Base-by-base conservation (phyloP, 495 filamentous ascomycete species). In the Aspergillus biplanus region DNA sequence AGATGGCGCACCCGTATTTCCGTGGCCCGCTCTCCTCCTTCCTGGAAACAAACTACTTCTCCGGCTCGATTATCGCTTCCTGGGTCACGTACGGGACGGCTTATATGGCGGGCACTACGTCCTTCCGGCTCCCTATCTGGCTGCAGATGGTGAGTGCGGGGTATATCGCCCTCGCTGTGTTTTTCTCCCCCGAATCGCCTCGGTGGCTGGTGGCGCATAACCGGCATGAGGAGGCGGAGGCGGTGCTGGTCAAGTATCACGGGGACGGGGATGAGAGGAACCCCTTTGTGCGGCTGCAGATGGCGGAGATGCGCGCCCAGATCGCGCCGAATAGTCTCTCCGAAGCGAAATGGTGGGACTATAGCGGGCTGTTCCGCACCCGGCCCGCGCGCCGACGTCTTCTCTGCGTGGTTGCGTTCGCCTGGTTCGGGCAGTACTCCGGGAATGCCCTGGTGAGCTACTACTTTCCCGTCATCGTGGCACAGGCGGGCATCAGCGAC, bases 181-280 rank as follows among this genome's bases (percentile, higher is more conserved):
- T 52, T 11, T 52, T 52, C 8, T 12, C 11, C 21, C 49, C 49
- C 15, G 49, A 52, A 32, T 52, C 49, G 7, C 67, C 63, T 13
- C 37, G 37, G 37, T 39, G 37, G 37, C 37, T 39, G 8, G 37
- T 39, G 1, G 37, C 37, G 8, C 7, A 39, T 4, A 13, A 39
- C 37, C 37, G 37, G 37, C 13, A 39, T 39, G 37, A 39, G 8
- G 37, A 39, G 37, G 37, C 37, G 7, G 8, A 8, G 37, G 37
- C 37, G 8, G 13, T 39, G 8, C 13, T 39, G 37, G 37, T 3
- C 1, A 39, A 39, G 37, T 39, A 39, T 13, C 37, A 39, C 37
- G 37, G 37, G 7, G 37, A 39, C 7, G 37, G 37, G 37, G 37
- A 39, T 13, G 37, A 1, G 13, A 3, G 13, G 13, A 13, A 7